Evolutionary conservation across 441 rosid genomes (phyloP), one percentile per base, ranked within the genome.

Genomic region (Adansonia madagascariensis): DNA sequence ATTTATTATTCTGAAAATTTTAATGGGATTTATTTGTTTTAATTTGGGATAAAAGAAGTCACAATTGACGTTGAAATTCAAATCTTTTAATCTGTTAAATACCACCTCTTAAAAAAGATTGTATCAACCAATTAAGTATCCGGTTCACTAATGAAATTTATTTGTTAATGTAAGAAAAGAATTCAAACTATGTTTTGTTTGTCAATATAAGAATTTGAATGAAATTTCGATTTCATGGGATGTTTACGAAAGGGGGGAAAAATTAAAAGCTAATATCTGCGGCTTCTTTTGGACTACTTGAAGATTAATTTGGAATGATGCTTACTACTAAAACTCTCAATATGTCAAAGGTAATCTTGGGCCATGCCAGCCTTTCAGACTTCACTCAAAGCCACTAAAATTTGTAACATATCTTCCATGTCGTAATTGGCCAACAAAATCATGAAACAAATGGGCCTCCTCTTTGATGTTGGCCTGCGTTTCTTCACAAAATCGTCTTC

Each of bases 321-420:
- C 18, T 0, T 15, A 55, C 44, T 9, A 12, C 15, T 24, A 61
- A 61, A 61, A 27, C 6, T 27, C 43, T 27, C 43, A 61, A 11
- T 61, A 11, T 5, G 66, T 12, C 9, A 61, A 61, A 27, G 6
- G 0, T 61, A 61, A 61, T 22, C 12, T 27, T 4, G 64, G 64
- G 15, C 35, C 64, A 59, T 22, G 4, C 6, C 14, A 59, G 22
- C 6, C 64, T 7, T 22, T 59, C 11, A 39, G 14, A 41, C 70
- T 65, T 65, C 9, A 41, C 47, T 17, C 49, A 14, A 6, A 65
- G 50, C 70, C 71, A 44, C 71, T 11, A 4, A 14, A 66, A 44
- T 44, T 10, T 18, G 71, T 43, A 9, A 66, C 31, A 66, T 66
- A 66, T 66, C 71, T 66, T 10, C 52, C 31, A 66, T 66, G 71